Percentiles rank a stretch among this genome's conserved stretches.
Evolutionary conservation across 139 green algal species (phyloP).

Genomic region (Asterochloris sp.): DNA sequence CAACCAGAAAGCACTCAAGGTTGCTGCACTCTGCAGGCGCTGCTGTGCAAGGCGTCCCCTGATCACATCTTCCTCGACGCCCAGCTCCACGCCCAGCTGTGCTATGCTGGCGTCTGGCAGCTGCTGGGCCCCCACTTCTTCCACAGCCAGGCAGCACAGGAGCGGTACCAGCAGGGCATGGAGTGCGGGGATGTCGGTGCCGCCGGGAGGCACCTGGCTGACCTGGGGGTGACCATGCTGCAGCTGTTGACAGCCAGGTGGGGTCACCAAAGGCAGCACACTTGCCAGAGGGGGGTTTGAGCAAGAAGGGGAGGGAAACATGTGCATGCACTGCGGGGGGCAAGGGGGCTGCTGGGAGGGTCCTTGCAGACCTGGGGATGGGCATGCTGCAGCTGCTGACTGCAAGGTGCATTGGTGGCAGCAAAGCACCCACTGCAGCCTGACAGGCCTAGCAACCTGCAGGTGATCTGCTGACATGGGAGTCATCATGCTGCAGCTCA

Average conservation of each 20-base stretch:
- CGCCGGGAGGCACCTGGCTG: not conserved
- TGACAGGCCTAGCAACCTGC: not conserved
- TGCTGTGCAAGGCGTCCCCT: no score
- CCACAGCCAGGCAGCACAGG: no score
- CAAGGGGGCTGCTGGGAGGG: not conserved
- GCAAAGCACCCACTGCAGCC: not conserved
- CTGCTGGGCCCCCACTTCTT: no score
- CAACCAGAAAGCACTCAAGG: no score
- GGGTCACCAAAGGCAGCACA: not conserved
- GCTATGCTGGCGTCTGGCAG: no score
- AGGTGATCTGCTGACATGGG: not conserved
- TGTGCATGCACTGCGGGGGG: not conserved
- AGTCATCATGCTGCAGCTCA: not conserved
- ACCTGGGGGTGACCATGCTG: slow-evolving; percentile 5
- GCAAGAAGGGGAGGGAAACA: not conserved
- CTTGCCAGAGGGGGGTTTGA: not conserved
- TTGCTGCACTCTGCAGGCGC: no score
- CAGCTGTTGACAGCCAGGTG: slow-evolving; percentile 7
- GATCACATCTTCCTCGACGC: no score
- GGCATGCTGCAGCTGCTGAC: slow-evolving; percentile 12
- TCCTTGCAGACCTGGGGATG: not conserved
- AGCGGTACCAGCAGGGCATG: no score
- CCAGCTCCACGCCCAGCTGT: no score
- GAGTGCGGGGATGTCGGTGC: not conserved
- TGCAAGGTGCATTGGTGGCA: not conserved